Base-by-base conservation (phyloP, 495 filamentous ascomycete genomes). In the Aspergillus sparsus region DNA sequence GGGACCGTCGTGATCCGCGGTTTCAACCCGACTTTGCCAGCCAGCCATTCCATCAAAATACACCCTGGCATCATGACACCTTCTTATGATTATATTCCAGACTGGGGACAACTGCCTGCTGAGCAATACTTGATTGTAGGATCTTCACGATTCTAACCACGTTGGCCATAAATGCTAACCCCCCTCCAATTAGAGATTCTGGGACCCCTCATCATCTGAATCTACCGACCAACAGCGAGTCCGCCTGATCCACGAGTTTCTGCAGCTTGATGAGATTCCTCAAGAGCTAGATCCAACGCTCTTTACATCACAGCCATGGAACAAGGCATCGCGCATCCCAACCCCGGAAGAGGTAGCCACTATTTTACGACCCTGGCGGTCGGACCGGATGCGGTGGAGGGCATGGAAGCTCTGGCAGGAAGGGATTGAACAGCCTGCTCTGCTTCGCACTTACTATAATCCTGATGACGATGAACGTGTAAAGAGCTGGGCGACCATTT, bases 301-400 rank as follows among this genome's bases (percentile, higher is more conserved):
- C 11, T 35, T 51, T 32, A 11, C 27, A 35, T 10, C 49, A 34
- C 10, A 51, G n/a, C 47, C 47, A 32, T 49, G 16, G 8, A 41
- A 13, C 8, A 9, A 41, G 37, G 2, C 37, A 1, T 41, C 37
- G 8, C 37, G 13, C 13, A 13, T 13, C 8, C 37, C 37, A 41
- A 41, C 18, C 21, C 6, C 49, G 13, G 27, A 51, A 12, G 49
- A 51, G 15, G n/a, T 51, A 7, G 49, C 49, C 15, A 51, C 49
- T 35, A 51, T 51, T 2, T 35, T 51, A n/a, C 49, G 31, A 32
- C 49, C 49, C 49, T 51, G 49, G 49, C 49, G 49, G n/a, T 51
- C 49, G 9, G 49, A 51, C 12, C 7, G 1, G 7, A n/a, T 51
- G 10, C 49, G 31, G 7, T 11, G 49, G n/a, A 51, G n/a, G 31